Conservation (phyloP, 768 basidiomycete species). For the Calocybe indica region DNA sequence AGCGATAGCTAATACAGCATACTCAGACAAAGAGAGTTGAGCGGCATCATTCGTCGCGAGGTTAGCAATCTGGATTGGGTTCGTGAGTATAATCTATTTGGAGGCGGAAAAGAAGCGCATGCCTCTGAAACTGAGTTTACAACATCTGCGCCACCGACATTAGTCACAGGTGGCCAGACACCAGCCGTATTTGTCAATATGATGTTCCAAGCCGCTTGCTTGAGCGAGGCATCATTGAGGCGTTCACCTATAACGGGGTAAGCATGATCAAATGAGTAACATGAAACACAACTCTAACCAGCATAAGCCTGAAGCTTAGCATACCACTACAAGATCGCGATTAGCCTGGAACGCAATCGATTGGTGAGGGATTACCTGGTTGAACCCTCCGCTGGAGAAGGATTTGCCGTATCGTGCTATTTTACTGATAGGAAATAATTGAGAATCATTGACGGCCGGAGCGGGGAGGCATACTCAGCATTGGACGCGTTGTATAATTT, state of each 20-base stretch:
- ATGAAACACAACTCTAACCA: slow-evolving; percentile 10
- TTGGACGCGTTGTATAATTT: slow-evolving; percentile 26
- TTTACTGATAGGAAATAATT: slow-evolving; percentile 15
- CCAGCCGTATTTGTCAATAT: slow-evolving; percentile 25
- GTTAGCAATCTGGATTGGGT: slow-evolving; percentile 22
- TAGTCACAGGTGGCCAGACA: slow-evolving; percentile 29
- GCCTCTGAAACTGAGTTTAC: slow-evolving; percentile 40
- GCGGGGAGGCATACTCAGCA: slow-evolving; percentile 20
- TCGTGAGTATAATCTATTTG: background rate
- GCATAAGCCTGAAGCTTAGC: slow-evolving; percentile 34
- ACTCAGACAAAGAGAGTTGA: slow-evolving; percentile 25
- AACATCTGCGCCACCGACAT: slow-evolving; percentile 37
- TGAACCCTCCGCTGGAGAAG: slow-evolving; percentile 27
- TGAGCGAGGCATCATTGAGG: slow-evolving; percentile 22
- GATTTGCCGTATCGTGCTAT: slow-evolving; percentile 29
- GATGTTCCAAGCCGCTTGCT: slow-evolving; percentile 29
- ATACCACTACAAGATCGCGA: slow-evolving; percentile 17
- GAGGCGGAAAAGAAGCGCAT: background rate
- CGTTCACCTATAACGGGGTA: slow-evolving; percentile 16
- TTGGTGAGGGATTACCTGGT: slow-evolving; percentile 13
- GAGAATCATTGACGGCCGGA: background rate
- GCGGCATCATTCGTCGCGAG: slow-evolving; percentile 30
- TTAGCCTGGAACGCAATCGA: background rate
- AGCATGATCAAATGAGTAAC: background rate
- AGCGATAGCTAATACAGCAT: slow-evolving; percentile 29